Base-by-base conservation (phyloP, 148 eudicot species). In the Dysphania ambrosioides region DNA sequence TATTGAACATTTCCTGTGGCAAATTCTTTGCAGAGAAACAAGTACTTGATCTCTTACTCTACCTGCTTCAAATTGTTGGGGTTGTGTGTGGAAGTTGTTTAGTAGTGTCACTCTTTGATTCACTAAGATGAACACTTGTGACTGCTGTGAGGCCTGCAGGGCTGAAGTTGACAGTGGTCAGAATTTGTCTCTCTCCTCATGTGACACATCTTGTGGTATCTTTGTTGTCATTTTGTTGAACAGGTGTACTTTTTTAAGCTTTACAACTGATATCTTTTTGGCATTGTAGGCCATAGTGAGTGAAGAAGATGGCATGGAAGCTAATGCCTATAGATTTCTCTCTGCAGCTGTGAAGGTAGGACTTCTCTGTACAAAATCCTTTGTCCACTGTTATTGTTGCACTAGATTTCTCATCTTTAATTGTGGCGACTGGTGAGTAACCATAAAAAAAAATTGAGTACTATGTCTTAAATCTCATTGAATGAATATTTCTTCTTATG, bases 301-400 rank as follows among this genome's bases (percentile, higher is more conserved):
- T 31, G 97, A 93, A 82, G 97, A 93, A 81, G 98, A 93, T 80
- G 98, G 95, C 68, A 89, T 89, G 95, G 98, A 93, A 49, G 91
- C 98, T 21, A 87, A 89, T 71, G 97, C 98, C 67, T 97, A 91
- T 77, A 86, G 95, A 78, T 93, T 89, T 82, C 95, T 93, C 55
- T 93, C 98, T 34, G 98, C 98, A 29, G 88, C 98, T 15, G 80
- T 89, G 38, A 91, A 93, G 92, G 98, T 91, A 44, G 36, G 68
- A 30, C 36, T 26, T 51, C 11, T 47, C 36, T 63, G 19, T 49
- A 51, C 10, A 72, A 59, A 34, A 5, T 72, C 16, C 26, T 23
- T 19, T 64, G 40, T 64, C 63, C 27, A 15, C 63, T 59, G 36
- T 19, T 72, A 18, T 19, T 8, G 57, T 24, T 41, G n/a, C 8